These are phyloP conservation scores for Bolboschoenus planiculmis DNA, from an alignment of 176 grass and related monocot genomes.

Conservation along the genomic window DNA sequence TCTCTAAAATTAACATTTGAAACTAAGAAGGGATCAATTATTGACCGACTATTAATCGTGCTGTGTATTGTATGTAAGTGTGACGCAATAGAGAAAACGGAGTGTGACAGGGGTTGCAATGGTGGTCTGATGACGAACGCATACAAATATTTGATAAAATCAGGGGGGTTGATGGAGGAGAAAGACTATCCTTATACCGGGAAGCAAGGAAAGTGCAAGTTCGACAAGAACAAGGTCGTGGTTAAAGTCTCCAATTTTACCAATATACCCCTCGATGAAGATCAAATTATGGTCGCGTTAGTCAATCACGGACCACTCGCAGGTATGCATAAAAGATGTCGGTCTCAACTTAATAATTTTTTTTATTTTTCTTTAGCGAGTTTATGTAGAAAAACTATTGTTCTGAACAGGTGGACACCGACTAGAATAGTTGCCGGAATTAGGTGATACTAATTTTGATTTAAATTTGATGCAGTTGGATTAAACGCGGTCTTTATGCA, in stretches of 20 bases:
- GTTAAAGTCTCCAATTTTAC: constrained; percentile 69
- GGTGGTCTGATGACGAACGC: constrained; percentile 89
- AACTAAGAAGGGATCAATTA: background rate
- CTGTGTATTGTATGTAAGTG: constrained; percentile 27
- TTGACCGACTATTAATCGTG: background rate
- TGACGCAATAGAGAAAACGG: constrained; percentile 33
- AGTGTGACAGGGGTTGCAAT: constrained; percentile 69
- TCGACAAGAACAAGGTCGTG: constrained; percentile 43
- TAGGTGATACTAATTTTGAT: background rate
- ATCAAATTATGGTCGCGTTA: constrained; percentile 47
- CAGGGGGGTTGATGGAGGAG: constrained; percentile 72
- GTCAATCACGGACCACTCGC: constrained; percentile 55
- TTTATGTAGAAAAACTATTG: background rate
- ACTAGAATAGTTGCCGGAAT: background rate
- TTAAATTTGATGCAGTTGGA: constrained; percentile 36
- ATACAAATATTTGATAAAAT: constrained; percentile 56
- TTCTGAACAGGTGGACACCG: too few species aligned
- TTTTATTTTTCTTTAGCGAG: background rate
- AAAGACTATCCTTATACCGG: constrained; percentile 59
- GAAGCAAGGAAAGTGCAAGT: constrained; percentile 49
- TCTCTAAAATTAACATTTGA: background rate
- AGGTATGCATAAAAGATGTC: constrained; percentile 8
- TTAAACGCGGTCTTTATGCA: constrained; percentile 89
- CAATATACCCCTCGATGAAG: constrained; percentile 45
- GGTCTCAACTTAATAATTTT: background rate